Evolutionary conservation across 164 flowering plant genomes (phyloP).

Genomic region (Chimonanthus salicifolius): DNA sequence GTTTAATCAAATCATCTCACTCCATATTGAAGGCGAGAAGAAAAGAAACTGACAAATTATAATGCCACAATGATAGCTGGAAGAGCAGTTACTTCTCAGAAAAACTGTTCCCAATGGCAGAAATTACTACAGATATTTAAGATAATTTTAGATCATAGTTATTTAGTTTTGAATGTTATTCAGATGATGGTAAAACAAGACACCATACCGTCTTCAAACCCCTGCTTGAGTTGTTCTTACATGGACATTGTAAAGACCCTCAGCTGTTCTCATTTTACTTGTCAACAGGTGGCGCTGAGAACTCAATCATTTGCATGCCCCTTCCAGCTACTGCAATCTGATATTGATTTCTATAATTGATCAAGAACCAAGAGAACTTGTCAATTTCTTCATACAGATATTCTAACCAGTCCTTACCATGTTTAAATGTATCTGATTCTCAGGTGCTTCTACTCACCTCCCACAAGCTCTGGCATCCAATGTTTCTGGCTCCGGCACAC

Average conservation of each 20-base stretch:
- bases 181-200: background rate
- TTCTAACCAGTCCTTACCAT: background rate
- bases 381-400: background rate
- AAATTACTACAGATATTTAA: background rate
- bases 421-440: background rate
- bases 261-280: slow-evolving; percentile 9
- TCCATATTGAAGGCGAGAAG: background rate
- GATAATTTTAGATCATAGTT: background rate
- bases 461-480: slow-evolving; percentile 57
- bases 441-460: slow-evolving; percentile 38
- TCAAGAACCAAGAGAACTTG: slow-evolving; percentile 4
- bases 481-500: slow-evolving; percentile 97
- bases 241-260: background rate
- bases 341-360: slow-evolving; percentile 53
- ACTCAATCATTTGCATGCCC: slow-evolving; percentile 91
- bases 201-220: background rate
- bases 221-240: background rate
- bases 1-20: background rate
- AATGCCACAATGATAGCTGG: background rate
- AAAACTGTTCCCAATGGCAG: background rate
- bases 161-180: background rate
- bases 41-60: background rate
- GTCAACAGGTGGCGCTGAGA: slow-evolving; percentile 24
- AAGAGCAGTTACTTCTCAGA: background rate
- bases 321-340: slow-evolving; percentile 95